Evolutionary conservation across 768 basidiomycete genomes (phyloP).

Genomic region (Tremella yokohamensis): DNA sequence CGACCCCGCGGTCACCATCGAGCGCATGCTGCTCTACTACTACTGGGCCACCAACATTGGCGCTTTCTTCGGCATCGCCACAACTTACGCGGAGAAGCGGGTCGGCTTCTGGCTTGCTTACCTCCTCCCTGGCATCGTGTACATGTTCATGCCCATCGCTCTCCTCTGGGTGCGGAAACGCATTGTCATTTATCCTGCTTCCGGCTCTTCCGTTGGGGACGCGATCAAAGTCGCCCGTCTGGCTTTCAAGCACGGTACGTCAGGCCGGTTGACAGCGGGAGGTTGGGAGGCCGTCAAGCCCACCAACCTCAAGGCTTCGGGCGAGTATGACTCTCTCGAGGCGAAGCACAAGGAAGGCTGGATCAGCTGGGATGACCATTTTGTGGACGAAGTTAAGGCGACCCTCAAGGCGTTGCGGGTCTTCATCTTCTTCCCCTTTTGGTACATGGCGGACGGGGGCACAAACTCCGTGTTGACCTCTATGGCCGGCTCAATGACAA

Average conservation of each 20-base stretch:
- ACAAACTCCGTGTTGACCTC: constrained; percentile 31
- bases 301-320: constrained; percentile 12
- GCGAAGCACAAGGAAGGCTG: constrained; percentile 9
- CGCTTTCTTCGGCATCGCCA: constrained; percentile 26
- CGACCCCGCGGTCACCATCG: constrained; percentile 32
- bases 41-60: constrained; percentile 43
- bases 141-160: constrained; percentile 39
- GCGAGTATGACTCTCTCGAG: constrained; percentile 8
- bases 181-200: constrained; percentile 30
- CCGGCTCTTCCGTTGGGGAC: constrained; percentile 41
- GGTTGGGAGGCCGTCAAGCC: constrained; percentile 42
- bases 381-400: constrained; percentile 40
- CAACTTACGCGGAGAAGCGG: constrained; percentile 19
- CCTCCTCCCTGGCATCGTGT: constrained; percentile 39
- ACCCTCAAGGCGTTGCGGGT: constrained; percentile 37
- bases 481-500: constrained; percentile 35
- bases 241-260: constrained; percentile 20
- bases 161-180: constrained; percentile 26
- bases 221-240: constrained; percentile 22
- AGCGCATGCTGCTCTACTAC: constrained; percentile 22
- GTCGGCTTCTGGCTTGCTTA: constrained; percentile 39
- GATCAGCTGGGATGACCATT: constrained; percentile 44
- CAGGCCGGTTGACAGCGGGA: constrained; percentile 15
- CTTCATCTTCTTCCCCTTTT: constrained; percentile 39
- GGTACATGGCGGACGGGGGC: constrained; percentile 38